Percentiles rank a stretch among this genome's conserved stretches.
These are phyloP conservation scores for Xerophyta viscosa DNA, from an alignment of 106 monocot genomes.

Conservation along the genomic window DNA sequence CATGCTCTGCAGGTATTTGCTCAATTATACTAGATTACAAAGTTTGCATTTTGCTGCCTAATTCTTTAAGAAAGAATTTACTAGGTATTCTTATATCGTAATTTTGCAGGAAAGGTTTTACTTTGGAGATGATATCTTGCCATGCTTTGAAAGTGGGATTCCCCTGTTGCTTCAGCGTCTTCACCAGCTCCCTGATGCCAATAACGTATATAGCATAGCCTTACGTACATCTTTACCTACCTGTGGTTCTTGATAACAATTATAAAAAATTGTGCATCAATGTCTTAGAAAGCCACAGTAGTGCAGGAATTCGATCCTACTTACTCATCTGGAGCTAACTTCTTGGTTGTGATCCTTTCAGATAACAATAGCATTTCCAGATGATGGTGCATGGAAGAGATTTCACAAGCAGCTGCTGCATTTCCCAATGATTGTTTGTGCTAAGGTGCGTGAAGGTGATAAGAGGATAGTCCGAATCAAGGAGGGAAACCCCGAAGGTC, in stretches of 20 bases:
- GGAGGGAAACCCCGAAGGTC: slow-evolving; percentile 75
- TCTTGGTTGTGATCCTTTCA: no score
- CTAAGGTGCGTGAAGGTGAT: slow-evolving; percentile 90
- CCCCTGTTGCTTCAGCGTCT: slow-evolving; percentile 72
- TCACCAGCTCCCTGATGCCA: slow-evolving; percentile 70
- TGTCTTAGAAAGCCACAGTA: no score
- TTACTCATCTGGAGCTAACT: no score
- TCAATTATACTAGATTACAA: no score
- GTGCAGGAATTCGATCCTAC: neutral
- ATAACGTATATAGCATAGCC: slow-evolving; percentile 46
- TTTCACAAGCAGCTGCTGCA: slow-evolving; percentile 82
- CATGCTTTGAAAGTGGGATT: slow-evolving; percentile 26
- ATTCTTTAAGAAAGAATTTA: neutral
- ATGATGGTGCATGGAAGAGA: slow-evolving; percentile 99
- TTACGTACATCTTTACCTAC: neutral
- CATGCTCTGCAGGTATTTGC: slow-evolving; percentile 61
- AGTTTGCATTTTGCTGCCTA: no score
- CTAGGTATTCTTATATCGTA: slow-evolving; percentile 1
- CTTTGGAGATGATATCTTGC: slow-evolving; percentile 94
- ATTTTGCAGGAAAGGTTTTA: slow-evolving; percentile 88
- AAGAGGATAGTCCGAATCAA: slow-evolving; percentile 88
- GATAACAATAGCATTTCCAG: slow-evolving; percentile 96
- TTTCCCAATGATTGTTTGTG: slow-evolving; percentile 88
- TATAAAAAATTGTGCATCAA: neutral
- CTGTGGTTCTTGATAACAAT: no score